Conservation (phyloP, 1,139 yeast genomes). For the Pneumocystis canis region DNA sequence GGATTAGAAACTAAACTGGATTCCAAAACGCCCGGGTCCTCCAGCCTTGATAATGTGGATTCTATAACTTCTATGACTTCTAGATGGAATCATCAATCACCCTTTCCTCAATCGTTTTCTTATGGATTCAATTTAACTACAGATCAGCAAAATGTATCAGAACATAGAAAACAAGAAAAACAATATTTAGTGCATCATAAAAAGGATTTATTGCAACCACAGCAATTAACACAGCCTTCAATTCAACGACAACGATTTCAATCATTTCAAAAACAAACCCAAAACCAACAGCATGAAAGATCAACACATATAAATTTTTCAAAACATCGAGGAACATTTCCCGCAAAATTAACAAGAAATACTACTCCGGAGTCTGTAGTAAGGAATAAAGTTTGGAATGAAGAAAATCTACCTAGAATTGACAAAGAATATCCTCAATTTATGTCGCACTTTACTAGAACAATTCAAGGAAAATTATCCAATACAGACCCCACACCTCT, state of each 20-base stretch:
- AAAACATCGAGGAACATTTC: background rate
- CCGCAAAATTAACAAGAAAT: background rate
- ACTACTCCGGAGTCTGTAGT: background rate
- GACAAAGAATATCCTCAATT: background rate
- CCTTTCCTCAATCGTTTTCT: conserved; percentile 11
- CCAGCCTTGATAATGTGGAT: conserved; percentile 4
- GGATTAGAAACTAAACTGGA: conserved; percentile 1
- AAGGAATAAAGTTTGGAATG: background rate
- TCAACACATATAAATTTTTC: background rate
- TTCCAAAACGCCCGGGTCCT: conserved; percentile 3
- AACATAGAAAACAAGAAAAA: conserved; percentile 15
- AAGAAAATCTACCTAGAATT: background rate
- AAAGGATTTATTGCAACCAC: conserved; percentile 13
- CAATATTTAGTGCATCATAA: conserved; percentile 14
- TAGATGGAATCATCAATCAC: conserved; percentile 11
- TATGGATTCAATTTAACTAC: conserved; percentile 12
- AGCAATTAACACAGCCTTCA: conserved; percentile 10
- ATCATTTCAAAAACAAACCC: background rate
- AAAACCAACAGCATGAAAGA: background rate
- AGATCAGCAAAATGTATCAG: conserved; percentile 13
- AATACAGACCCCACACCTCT: background rate
- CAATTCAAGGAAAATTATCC: background rate
- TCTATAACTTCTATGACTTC: conserved; percentile 1
- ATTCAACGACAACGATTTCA: background rate
- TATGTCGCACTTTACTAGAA: background rate